Evolutionary conservation across 2,329 filamentous ascomycete genomes (phyloP).

Genomic region (Purpureocillium takamizusanense): DNA sequence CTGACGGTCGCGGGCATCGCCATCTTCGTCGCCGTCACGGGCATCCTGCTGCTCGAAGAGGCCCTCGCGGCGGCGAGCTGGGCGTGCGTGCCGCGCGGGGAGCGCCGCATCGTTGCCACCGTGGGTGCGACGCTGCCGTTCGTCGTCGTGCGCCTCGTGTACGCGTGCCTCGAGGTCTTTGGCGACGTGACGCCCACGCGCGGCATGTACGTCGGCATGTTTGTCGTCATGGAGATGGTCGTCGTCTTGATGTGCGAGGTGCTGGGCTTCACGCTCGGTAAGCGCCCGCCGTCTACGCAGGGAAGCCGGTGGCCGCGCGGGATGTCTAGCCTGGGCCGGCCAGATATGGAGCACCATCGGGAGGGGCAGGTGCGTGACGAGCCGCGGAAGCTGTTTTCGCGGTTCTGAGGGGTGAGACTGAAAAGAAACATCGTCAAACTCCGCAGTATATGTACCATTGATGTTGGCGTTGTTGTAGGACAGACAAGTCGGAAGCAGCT

Average conservation of each 20-base stretch:
- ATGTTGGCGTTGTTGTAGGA: no score
- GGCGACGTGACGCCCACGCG: constrained; percentile 14
- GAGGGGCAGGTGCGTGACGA: no score
- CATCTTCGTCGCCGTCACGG: constrained; percentile 26
- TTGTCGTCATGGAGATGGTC: constrained; percentile 23
- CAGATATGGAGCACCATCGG: not conserved
- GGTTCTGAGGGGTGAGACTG: no score
- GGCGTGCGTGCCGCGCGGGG: constrained; percentile 34
- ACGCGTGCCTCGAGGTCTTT: constrained; percentile 19
- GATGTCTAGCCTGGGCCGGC: not conserved
- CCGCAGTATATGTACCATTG: no score
- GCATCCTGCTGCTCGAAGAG: constrained; percentile 29
- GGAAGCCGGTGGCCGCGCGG: not conserved
- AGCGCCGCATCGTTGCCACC: constrained; percentile 42
- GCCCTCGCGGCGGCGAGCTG: constrained; percentile 30
- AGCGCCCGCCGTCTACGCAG: constrained; percentile 6
- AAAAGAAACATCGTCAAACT: no score
- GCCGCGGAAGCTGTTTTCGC: no score
- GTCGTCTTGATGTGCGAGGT: constrained; percentile 19
- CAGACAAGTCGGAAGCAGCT: no score
- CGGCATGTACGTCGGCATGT: constrained; percentile 22
- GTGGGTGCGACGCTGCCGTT: constrained; percentile 24
- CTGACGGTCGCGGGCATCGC: constrained; percentile 16
- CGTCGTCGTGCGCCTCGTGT: constrained; percentile 21
- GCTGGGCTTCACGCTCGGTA: constrained; percentile 20